phyloP scores from a whole-genome alignment of 805 yeast genomes.

The Scheffersomyces stipitis region DNA sequence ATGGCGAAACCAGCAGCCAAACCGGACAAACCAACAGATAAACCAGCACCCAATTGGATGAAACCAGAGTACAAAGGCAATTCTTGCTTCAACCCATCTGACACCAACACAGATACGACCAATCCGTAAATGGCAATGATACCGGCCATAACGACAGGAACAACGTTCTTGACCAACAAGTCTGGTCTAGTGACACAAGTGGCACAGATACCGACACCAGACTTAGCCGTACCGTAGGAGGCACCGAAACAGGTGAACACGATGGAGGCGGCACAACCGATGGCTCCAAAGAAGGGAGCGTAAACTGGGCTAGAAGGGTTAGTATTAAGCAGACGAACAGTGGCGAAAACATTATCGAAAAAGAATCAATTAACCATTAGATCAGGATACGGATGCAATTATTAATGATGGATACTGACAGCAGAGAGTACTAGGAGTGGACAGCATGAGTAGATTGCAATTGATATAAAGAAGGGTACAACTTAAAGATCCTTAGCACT shows the following conservation, averaged over 20 bases:
- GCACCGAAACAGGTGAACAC: slow-evolving; percentile 99
- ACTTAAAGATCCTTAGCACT: too few relatives aligned
- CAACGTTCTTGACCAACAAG: slow-evolving; percentile 85
- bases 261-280: slow-evolving; percentile 99
- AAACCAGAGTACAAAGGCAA: slow-evolving; percentile 96
- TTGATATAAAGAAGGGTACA: too few relatives aligned
- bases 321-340: slow-evolving; percentile 8
- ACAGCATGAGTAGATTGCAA: too few relatives aligned
- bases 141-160: slow-evolving; percentile 99
- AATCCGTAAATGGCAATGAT: slow-evolving; percentile 97
- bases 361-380: too few relatives aligned
- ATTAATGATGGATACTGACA: too few relatives aligned
- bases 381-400: too few relatives aligned
- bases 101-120: slow-evolving; percentile 92
- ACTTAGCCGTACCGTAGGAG: slow-evolving; percentile 97
- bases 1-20: slow-evolving; percentile 98
- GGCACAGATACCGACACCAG: slow-evolving; percentile 99
- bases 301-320: slow-evolving; percentile 30
- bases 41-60: slow-evolving; percentile 97
- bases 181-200: slow-evolving; percentile 98
- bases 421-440: too few relatives aligned
- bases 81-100: slow-evolving; percentile 82
- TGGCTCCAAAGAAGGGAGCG: slow-evolving; percentile 94
- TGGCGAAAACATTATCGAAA: too few relatives aligned
- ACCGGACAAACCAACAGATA: slow-evolving; percentile 95